Percentiles rank a stretch among this genome's conserved stretches.
Evolutionary conservation across 495 filamentous ascomycete species (phyloP).

Genomic region (Xylaria bambusicola): DNA sequence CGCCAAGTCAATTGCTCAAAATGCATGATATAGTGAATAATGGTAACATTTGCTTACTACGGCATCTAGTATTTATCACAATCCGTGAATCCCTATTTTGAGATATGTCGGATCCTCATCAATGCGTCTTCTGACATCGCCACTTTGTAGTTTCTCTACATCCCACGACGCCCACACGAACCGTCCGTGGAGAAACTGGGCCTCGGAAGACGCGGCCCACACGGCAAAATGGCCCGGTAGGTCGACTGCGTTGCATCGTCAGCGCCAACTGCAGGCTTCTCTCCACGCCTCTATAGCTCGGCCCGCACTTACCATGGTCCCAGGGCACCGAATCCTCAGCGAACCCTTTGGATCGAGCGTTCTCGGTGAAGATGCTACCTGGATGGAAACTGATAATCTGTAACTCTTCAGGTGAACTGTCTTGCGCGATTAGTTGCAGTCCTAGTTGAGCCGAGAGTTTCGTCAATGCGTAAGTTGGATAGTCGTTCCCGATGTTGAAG

Average conservation of each 20-base stretch:
- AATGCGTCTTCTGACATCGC: slow-evolving; percentile 34
- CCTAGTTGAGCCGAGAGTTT: slow-evolving; percentile 42
- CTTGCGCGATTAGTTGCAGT: slow-evolving; percentile 40
- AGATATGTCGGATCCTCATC: slow-evolving; percentile 35
- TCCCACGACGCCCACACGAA: slow-evolving; percentile 56
- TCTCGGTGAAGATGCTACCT: slow-evolving; percentile 22
- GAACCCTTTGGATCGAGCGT: neutral
- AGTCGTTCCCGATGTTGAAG: neutral
- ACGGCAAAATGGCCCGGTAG: slow-evolving; percentile 51
- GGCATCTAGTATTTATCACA: slow-evolving; percentile 12
- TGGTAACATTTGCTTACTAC: too few relatives aligned
- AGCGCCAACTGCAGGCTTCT: neutral
- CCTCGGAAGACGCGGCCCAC: slow-evolving; percentile 51
- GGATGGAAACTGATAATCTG: slow-evolving; percentile 51
- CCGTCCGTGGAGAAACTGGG: slow-evolving; percentile 51
- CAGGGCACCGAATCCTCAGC: neutral
- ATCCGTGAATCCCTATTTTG: slow-evolving; percentile 30
- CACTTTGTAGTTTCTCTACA: slow-evolving; percentile 47
- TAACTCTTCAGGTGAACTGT: slow-evolving; percentile 30
- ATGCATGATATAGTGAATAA: too few relatives aligned
- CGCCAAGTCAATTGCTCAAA: too few relatives aligned
- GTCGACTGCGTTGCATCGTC: slow-evolving; percentile 26
- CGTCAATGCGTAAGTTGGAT: slow-evolving; percentile 34
- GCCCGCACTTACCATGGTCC: slow-evolving; percentile 23
- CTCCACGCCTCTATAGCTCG: slow-evolving; percentile 18